Base-by-base conservation (phyloP, 805 yeast genomes). In the Lachancea thermotolerans region DNA sequence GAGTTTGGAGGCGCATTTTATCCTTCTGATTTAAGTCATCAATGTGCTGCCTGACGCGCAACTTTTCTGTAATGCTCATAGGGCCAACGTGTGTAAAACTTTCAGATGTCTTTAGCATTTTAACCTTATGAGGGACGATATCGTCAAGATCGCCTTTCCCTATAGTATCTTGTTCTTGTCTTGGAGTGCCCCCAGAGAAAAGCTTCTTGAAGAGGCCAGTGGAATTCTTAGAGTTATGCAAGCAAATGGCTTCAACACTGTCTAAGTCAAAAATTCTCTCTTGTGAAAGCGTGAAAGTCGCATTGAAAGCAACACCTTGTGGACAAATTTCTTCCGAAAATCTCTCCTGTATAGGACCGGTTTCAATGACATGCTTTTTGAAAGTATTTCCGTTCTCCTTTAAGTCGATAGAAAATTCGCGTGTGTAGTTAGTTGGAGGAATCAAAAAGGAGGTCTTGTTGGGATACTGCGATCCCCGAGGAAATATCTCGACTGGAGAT, bases 1-100 rank as follows among this genome's bases (percentile, higher is more conserved):
- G 85, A 35, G 77, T 65, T 43, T 69, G 65, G 27, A 67, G 64
- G 44, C 85, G 71, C 43, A 72, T 78, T 11, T 66, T 63, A 54
- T 88, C 96, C 46, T 70, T 70, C 17, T 60, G 58, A 46, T 77
- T 79, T 60, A 83, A 70, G 14, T 66, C 66, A 33, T 66, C 64
- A 54, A 91, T 69, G 47, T 78, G 79, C 4, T 65, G 55, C 27
- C 66, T 62, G 8, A 82, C 66, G 21, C 63, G 62, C 48, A 66
- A 67, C 51, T 77, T 79, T 12, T 77, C 64, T 2, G 73, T 61
- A 2, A 71, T 44, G 44, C 78, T 76, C 52, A 74, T 56, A 18
- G 86, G 79, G 46, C 45, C 8, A 48, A 48, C 35, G 59, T 41
- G 33, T 29, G 49, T 32, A 14, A 34, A 41, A 42, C 21, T 44